Evolutionary conservation across 2,329 filamentous ascomycete species (phyloP).

Genomic region (Beauveria sp.): DNA sequence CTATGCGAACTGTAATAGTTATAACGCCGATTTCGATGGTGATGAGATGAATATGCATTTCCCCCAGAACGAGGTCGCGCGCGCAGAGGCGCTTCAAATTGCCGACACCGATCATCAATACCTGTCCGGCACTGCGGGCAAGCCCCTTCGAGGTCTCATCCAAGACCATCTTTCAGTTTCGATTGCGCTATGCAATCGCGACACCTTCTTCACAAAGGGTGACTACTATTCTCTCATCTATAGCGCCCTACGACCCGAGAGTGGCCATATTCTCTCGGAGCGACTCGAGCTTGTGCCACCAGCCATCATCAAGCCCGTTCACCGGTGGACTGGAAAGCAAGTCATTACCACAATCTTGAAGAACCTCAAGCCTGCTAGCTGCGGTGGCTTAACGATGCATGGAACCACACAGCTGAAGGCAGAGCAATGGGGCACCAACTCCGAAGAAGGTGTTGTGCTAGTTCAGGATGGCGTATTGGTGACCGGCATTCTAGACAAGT

Average conservation of each 20-base stretch:
- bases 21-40: conserved; percentile 98
- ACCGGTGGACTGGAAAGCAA: conserved; percentile 93
- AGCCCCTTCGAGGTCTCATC: conserved; percentile 89
- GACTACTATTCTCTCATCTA: conserved; percentile 95
- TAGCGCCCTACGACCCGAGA: conserved; percentile 79
- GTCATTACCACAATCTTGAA: conserved; percentile 86
- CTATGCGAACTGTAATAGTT: conserved; percentile 98
- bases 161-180: conserved; percentile 97
- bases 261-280: conserved; percentile 76
- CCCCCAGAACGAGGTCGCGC: conserved; percentile 89
- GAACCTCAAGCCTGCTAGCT: conserved; percentile 76
- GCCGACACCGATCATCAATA: conserved; percentile 98
- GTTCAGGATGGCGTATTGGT: conserved; percentile 84
- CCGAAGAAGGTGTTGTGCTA: conserved; percentile 73
- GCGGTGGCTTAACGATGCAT: conserved; percentile 68
- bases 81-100: conserved; percentile 85
- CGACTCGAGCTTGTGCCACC: conserved; percentile 75
- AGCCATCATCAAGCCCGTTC: conserved; percentile 70
- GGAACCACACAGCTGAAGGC: conserved; percentile 71
- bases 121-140: conserved; percentile 85
- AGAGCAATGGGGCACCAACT: conserved; percentile 69
- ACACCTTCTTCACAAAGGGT: conserved; percentile 80
- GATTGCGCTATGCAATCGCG: conserved; percentile 80
- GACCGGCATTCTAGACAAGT: conserved; percentile 89
- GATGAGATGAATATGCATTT: conserved; percentile 99